A percentile compares a stretch with the other conserved stretches of the same genome.
Conservation (phyloP, 2,329 filamentous ascomycete species). For the Sporothrix euskadiensis region DNA sequence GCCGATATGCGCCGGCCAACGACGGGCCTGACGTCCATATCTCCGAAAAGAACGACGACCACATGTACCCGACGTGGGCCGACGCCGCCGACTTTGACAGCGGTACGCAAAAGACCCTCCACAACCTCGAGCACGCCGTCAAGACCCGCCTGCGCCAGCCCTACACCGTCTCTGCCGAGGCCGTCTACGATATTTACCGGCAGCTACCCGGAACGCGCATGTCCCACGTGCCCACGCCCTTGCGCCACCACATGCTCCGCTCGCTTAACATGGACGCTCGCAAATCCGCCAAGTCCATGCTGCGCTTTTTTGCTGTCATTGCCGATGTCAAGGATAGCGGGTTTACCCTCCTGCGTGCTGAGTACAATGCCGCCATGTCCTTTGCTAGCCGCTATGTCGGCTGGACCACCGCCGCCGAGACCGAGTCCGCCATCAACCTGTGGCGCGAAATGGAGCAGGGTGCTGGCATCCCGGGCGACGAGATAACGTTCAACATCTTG, state of each 20-base stretch:
- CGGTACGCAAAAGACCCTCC: constrained; percentile 42
- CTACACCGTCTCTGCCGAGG: constrained; percentile 44
- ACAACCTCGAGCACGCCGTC: constrained; percentile 46
- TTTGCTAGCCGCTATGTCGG: constrained; percentile 73
- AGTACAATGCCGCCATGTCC: constrained; percentile 85
- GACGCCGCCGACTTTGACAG: constrained; percentile 41
- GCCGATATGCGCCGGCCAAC: constrained; percentile 54
- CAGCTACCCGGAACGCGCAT: constrained; percentile 55
- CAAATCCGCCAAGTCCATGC: constrained; percentile 63
- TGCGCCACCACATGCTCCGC: constrained; percentile 65
- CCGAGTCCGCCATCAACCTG: constrained; percentile 69
- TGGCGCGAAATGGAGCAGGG: constrained; percentile 89
- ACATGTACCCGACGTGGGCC: constrained; percentile 47
- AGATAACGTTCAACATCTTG: constrained; percentile 89
- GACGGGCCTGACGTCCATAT: constrained; percentile 52
- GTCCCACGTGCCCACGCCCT: constrained; percentile 48
- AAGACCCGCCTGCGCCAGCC: constrained; percentile 47
- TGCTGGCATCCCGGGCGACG: constrained; percentile 63
- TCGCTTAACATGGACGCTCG: constrained; percentile 65
- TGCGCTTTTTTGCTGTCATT: constrained; percentile 79
- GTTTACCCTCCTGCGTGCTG: constrained; percentile 63
- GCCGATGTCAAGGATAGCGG: constrained; percentile 78
- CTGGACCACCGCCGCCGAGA: constrained; percentile 57
- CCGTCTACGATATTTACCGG: constrained; percentile 53
- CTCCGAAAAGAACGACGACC: constrained; percentile 53